Conservation (phyloP, 2,329 filamentous ascomycete species). For the Cladobotryum protrusum region DNA sequence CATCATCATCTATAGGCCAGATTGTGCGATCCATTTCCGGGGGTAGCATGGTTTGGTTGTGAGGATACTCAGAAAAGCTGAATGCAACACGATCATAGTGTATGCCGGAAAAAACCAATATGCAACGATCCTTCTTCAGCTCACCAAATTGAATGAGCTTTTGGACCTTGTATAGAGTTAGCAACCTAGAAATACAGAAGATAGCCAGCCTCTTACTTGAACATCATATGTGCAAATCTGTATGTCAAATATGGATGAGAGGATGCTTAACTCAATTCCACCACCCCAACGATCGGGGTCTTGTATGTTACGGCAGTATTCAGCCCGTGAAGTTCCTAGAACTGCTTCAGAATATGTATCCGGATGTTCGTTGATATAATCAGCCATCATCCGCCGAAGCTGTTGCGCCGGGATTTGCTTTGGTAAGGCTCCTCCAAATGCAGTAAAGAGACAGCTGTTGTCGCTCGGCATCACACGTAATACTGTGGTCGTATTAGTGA, state of each 20-base stretch:
- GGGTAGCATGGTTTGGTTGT: slow-evolving; percentile 49
- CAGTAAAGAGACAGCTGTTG: slow-evolving; percentile 90
- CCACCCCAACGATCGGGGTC: slow-evolving; percentile 82
- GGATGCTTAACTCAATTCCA: slow-evolving; percentile 79
- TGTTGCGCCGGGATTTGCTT: slow-evolving; percentile 42
- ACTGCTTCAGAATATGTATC: slow-evolving; percentile 70
- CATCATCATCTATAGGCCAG: slow-evolving; percentile 50
- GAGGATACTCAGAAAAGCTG: slow-evolving; percentile 53
- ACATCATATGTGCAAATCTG: slow-evolving; percentile 85
- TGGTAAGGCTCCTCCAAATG: slow-evolving; percentile 75
- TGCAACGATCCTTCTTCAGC: slow-evolving; percentile 59
- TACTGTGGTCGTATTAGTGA: slow-evolving; percentile 41
- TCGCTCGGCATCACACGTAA: slow-evolving; percentile 95
- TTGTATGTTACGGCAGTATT: slow-evolving; percentile 78
- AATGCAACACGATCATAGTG: slow-evolving; percentile 90
- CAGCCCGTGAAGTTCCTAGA: slow-evolving; percentile 63
- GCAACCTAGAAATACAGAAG: not conserved
- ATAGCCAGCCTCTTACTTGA: slow-evolving; percentile 31
- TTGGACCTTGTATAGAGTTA: slow-evolving; percentile 21
- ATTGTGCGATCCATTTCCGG: slow-evolving; percentile 67
- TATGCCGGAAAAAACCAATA: slow-evolving; percentile 85
- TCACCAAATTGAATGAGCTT: slow-evolving; percentile 64
- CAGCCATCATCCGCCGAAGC: slow-evolving; percentile 70
- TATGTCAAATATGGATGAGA: slow-evolving; percentile 77
- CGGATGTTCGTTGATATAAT: slow-evolving; percentile 67